These are phyloP conservation scores for Debaryomyces psychrophilus DNA, from an alignment of 1,139 yeast genomes.

Conservation along the genomic window DNA sequence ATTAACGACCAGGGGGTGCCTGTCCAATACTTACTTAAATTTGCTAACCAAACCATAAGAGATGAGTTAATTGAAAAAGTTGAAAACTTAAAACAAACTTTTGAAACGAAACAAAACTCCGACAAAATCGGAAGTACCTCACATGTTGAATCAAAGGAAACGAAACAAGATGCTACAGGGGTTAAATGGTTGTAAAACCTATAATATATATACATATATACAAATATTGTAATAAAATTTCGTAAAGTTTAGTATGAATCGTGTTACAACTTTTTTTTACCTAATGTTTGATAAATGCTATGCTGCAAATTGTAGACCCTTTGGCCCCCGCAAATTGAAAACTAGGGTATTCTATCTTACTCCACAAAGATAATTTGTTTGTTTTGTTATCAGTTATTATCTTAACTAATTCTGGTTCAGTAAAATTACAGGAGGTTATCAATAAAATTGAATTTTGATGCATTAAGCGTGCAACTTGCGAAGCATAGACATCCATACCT, in stretches of 20 bases:
- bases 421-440: constrained; percentile 94
- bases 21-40: constrained; percentile 78
- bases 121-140: neutral
- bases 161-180: constrained; percentile 1
- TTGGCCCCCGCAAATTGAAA: constrained; percentile 86
- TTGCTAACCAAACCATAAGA: constrained; percentile 65
- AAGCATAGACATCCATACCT: constrained; percentile 67
- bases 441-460: constrained; percentile 61
- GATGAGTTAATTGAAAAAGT: constrained; percentile 59
- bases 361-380: constrained; percentile 55
- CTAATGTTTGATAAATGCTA: constrained; percentile 64
- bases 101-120: constrained; percentile 5
- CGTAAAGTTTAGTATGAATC: neutral
- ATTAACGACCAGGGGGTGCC: constrained; percentile 60
- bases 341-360: constrained; percentile 70
- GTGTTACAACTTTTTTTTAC: constrained; percentile 7
- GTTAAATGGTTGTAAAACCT: constrained; percentile 7
- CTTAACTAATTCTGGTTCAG: constrained; percentile 68
- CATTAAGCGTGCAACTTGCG: constrained; percentile 60
- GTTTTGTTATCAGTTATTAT: constrained; percentile 51
- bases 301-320: constrained; percentile 86
- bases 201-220: constrained; percentile 10
- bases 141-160: neutral
- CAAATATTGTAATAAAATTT: neutral
- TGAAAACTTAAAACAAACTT: constrained; percentile 33